Evolutionary conservation across 2,329 filamentous ascomycete species (phyloP).

Genomic region (Bertia moriformis): DNA sequence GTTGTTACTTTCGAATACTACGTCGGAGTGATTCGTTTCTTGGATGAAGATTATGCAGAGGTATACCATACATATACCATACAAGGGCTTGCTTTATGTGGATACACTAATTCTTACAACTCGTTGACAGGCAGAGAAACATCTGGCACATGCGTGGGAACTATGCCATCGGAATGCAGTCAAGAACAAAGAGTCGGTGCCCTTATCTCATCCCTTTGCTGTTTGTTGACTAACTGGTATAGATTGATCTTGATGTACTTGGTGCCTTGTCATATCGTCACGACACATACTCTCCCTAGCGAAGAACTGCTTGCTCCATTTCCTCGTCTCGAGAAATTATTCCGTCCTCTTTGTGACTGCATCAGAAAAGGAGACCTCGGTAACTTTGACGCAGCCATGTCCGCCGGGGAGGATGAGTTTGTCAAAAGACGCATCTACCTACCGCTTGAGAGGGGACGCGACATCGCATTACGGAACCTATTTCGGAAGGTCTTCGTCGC

Average conservation of each 20-base stretch:
- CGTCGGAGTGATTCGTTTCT: slow-evolving; percentile 77
- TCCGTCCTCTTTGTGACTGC: slow-evolving; percentile 61
- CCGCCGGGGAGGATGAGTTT: slow-evolving; percentile 76
- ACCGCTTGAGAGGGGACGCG: slow-evolving; percentile 79
- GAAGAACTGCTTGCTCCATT: slow-evolving; percentile 56
- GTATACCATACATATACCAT: background rate
- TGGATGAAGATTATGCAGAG: slow-evolving; percentile 81
- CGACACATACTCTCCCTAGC: slow-evolving; percentile 70
- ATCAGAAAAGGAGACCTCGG: slow-evolving; percentile 73
- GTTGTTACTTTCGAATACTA: slow-evolving; percentile 95
- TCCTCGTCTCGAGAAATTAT: slow-evolving; percentile 63
- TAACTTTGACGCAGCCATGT: slow-evolving; percentile 70
- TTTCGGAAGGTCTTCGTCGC: slow-evolving; percentile 80
- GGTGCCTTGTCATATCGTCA: slow-evolving; percentile 83
- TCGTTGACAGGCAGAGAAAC: slow-evolving; percentile 48
- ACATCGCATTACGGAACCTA: slow-evolving; percentile 82
- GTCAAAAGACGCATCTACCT: slow-evolving; percentile 88
- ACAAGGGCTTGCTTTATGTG: background rate
- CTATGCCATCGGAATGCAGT: slow-evolving; percentile 60
- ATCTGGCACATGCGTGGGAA: slow-evolving; percentile 68
- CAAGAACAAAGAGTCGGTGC: slow-evolving; percentile 64
- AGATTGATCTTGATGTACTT: slow-evolving; percentile 88
- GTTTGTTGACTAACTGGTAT: slow-evolving; percentile 1
- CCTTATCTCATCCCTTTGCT: background rate
- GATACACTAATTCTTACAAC: background rate